Evolutionary conservation across 192 early-diverging fungal genomes (phyloP).

Genomic region (Linnemannia elongata): DNA sequence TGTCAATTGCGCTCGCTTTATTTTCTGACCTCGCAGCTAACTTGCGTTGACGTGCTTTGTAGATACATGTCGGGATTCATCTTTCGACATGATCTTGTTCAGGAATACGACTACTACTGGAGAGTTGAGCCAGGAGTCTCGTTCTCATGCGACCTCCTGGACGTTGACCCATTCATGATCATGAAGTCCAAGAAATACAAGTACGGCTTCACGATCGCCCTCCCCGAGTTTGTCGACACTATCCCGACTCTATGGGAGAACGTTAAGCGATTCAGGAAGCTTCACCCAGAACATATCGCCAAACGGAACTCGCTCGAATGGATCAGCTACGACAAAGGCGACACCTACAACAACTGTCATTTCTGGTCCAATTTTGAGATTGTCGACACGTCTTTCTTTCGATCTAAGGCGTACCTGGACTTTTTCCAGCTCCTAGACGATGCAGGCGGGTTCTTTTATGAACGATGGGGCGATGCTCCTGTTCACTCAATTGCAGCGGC

Average conservation of each 20-base stretch:
- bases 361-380: constrained; percentile 95
- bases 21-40: not conserved
- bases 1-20: not conserved
- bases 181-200: constrained; percentile 81
- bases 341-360: constrained; percentile 76
- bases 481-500: constrained; percentile 80
- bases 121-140: constrained; percentile 86
- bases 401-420: constrained; percentile 73
- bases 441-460: constrained; percentile 91
- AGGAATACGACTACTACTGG: constrained; percentile 86
- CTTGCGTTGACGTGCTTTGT: not conserved
- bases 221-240: constrained; percentile 74
- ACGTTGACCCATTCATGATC: constrained; percentile 83
- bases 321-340: constrained; percentile 68
- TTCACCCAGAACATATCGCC: constrained; percentile 66
- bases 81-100: constrained; percentile 77
- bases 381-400: constrained; percentile 77
- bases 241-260: constrained; percentile 83
- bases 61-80: constrained; percentile 83
- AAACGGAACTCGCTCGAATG: constrained; percentile 69
- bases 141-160: constrained; percentile 84
- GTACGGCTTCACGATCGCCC: constrained; percentile 82
- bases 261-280: constrained; percentile 65
- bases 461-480: constrained; percentile 82
- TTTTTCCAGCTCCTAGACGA: constrained; percentile 79